Base-by-base conservation (phyloP, 164 flowering plant genomes). In the Stephania japonica region DNA sequence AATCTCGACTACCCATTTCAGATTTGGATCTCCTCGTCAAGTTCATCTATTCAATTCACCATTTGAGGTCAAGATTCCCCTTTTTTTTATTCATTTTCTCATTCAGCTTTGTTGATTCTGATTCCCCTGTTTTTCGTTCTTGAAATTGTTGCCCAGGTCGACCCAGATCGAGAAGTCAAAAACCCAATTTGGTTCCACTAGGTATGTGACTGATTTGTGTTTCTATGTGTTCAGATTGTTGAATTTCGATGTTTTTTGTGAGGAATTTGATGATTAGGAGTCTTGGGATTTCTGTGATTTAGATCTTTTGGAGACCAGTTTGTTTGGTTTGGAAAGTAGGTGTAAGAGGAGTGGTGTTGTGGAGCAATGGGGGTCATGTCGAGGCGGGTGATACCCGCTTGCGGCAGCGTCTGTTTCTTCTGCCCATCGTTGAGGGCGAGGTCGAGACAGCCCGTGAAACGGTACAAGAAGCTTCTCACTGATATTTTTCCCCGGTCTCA, bases 351-450 rank as follows among this genome's bases (percentile, higher is more conserved):
- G 77, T 68, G 79, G 73, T 69, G 49, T 32, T 69, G 53, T 67
- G 38, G 32, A 41, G 76, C 68, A 78, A 92, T 92, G 97, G 97
- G 97, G 84, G 90, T 90, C 70, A 82, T 92, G 85, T 92, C 97
- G 12, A 86, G 97, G 78, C 84, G 85, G 84, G 92, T 92, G 42
- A 75, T 92, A 69, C 97, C 97, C 44, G 92, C 71, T 75, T 92
- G 97, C 70, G 90, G 94, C 42, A 90, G 80, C 85, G 81, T 92
- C 79, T 92, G 97, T 80, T 84, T 82, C 84, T 80, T 89, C 80
- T 92, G 97, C 75, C 97, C 97, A 24, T 85, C 96, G 1, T 13
- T 92, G 88, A 85, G 97, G 53, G 96, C 97, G 12, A 83, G 97
- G 76, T 92, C 97, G 7, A 81, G 97, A 68, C 97, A 90, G 79